Evolutionary conservation across 805 yeast genomes (phyloP).

Genomic region (Sporopachydermia quercuum): DNA sequence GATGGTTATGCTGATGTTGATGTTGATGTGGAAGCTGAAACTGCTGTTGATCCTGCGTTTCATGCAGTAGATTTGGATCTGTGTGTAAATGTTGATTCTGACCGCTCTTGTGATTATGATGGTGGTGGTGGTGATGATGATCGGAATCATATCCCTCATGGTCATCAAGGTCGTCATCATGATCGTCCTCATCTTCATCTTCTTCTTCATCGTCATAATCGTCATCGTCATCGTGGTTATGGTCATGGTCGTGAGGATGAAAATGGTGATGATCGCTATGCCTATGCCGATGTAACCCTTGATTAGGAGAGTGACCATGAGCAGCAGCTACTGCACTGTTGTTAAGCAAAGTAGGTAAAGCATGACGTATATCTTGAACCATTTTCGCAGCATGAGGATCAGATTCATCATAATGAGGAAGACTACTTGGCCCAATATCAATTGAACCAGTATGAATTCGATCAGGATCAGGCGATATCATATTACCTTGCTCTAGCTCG

Average conservation of each 20-base stretch:
- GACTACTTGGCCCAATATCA: not conserved
- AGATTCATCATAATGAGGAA: not conserved
- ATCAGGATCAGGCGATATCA: constrained; percentile 8
- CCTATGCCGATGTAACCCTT: not conserved
- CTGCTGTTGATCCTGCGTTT: not conserved
- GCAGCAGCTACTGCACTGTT: not conserved
- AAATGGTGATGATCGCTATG: constrained; percentile 3
- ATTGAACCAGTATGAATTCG: constrained; percentile 1
- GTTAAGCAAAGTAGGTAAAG: not conserved
- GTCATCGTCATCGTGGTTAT: constrained; percentile 5
- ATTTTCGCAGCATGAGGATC: not conserved
- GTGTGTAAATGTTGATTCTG: constrained; percentile 1
- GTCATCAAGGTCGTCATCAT: constrained; percentile 2
- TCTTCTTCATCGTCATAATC: constrained; percentile 7
- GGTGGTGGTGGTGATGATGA: constrained; percentile 6
- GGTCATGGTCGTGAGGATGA: constrained; percentile 6
- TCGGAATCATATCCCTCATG: constrained; percentile 8
- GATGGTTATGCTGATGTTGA: not conserved
- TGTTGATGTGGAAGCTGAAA: not conserved
- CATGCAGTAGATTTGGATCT: not conserved
- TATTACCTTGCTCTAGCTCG: constrained; percentile 23
- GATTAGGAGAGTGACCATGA: too few species aligned
- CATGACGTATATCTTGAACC: not conserved
- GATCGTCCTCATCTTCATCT: not conserved
- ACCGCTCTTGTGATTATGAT: constrained; percentile 6